Base-by-base conservation (phyloP, 306 rosid species). In the Heteromeles arbutifolia region DNA sequence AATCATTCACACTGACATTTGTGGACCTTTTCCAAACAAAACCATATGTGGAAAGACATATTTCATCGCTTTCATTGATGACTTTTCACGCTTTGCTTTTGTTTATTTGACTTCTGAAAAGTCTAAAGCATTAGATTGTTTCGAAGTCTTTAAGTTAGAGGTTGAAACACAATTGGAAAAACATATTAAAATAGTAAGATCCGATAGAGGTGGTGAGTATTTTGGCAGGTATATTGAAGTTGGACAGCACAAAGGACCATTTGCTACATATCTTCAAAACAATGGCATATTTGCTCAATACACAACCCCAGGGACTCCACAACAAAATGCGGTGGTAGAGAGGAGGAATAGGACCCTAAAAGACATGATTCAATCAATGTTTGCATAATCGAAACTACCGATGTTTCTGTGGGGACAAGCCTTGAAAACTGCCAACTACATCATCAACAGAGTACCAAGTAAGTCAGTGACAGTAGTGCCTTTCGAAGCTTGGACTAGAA, bases 351-450 rank as follows among this genome's bases (percentile, higher is more conserved):
- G 57, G 1, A 52, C 57, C 0, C 0, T 18, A 2, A 52, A 18
- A 6, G 22, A 52, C 9, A 52, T 52, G 57, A 2, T 52, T 6
- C 8, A 22, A 18, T 4, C 3, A 0, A 52, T 52, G 57, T 4
- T 52, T 52, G 7, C 57, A 19, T 2, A 6, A 0, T 2, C 22
- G 0, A 15, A 1, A 0, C 0, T 52, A 0, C 57, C 10, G 18
- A 19, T 52, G 0, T 52, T 52, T 18, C 3, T 52, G 0, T 6
- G 57, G 56, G 56, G 54, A 8, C 3, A 18, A 19, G 22, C 57
- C 2, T 2, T 52, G 0, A 52, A 52, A 52, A 18, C 9, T 15
- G 3, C 22, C 0, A 52, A 52, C 9, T 52, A 52, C 1, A 52
- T 52, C 2, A 52, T 52, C 22, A 52, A 52, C 0, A 52, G 10